phyloP scores from a whole-genome alignment of 2,329 filamentous ascomycete genomes.

The Pleomassaria siparia region DNA sequence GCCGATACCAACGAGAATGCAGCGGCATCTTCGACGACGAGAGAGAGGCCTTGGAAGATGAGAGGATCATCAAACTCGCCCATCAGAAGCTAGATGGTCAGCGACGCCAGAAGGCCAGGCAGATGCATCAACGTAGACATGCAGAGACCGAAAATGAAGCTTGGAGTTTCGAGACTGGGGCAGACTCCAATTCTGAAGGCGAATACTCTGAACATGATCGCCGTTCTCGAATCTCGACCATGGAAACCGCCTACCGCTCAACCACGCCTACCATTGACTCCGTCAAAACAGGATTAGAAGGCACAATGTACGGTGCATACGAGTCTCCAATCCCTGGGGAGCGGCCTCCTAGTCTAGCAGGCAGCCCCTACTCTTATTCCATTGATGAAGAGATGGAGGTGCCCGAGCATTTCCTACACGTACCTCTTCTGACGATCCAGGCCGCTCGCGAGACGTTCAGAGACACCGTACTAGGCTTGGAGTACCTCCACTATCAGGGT shows the following conservation, averaged over 20 bases:
- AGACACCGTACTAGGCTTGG: slow-evolving; percentile 88
- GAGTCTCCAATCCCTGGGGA: slow-evolving; percentile 60
- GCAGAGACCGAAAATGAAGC: slow-evolving; percentile 56
- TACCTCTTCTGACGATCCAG: slow-evolving; percentile 86
- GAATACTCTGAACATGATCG: slow-evolving; percentile 43
- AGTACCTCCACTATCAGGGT: slow-evolving; percentile 72
- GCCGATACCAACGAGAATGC: slow-evolving; percentile 74
- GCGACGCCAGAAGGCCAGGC: slow-evolving; percentile 42
- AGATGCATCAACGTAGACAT: slow-evolving; percentile 37
- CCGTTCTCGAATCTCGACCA: slow-evolving; percentile 30
- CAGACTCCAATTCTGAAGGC: slow-evolving; percentile 53
- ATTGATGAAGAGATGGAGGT: slow-evolving; percentile 56
- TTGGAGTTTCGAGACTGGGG: slow-evolving; percentile 85
- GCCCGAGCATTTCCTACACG: slow-evolving; percentile 87
- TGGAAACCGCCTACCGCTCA: slow-evolving; percentile 40
- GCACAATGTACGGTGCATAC: slow-evolving; percentile 76
- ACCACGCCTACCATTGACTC: slow-evolving; percentile 20
- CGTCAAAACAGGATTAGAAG: slow-evolving; percentile 63
- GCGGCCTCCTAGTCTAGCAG: slow-evolving; percentile 77
- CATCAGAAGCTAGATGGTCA: slow-evolving; percentile 47
- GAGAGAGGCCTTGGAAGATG: slow-evolving; percentile 46
- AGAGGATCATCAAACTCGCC: slow-evolving; percentile 41
- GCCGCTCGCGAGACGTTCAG: slow-evolving; percentile 83
- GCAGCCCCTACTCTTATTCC: slow-evolving; percentile 66
- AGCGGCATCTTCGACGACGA: slow-evolving; percentile 49